These are phyloP conservation scores for Rauvolfia tetraphylla DNA, from an alignment of 257 asterid species.

Conservation along the genomic window DNA sequence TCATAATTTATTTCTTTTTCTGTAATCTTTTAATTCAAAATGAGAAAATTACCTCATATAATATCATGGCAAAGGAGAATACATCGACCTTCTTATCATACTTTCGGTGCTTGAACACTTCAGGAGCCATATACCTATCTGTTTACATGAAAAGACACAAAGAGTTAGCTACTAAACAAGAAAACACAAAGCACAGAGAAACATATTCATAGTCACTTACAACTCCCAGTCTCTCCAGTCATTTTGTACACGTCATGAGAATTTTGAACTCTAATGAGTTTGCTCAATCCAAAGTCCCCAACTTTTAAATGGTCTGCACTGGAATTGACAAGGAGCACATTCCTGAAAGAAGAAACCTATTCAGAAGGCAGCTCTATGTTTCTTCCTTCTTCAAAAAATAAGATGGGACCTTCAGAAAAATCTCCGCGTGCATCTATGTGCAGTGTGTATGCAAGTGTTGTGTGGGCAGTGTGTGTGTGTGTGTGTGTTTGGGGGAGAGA, in stretches of 20 bases:
- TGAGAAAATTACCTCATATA: conserved; percentile 65
- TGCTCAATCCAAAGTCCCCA: conserved; percentile 97
- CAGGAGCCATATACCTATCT: conserved; percentile 99
- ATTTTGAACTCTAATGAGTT: conserved; percentile 82
- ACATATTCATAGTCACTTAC: conserved; percentile 46
- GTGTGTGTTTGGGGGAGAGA: background rate
- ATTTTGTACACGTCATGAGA: conserved; percentile 94
- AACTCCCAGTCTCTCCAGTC: conserved; percentile 99
- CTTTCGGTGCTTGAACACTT: conserved; percentile 92
- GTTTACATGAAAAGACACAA: conserved; percentile 17
- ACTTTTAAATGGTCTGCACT: conserved; percentile 96
- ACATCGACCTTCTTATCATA: conserved; percentile 98
- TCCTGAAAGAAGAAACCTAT: conserved; percentile 49
- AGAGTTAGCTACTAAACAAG: conserved; percentile 2
- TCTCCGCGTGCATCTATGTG: background rate
- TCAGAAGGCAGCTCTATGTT: conserved; percentile 14
- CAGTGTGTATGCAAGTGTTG: background rate
- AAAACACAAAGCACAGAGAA: background rate
- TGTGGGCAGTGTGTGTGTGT: background rate
- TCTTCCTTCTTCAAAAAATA: background rate
- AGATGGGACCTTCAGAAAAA: background rate
- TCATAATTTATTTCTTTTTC: background rate
- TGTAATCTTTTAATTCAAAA: background rate
- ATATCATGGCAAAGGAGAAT: conserved; percentile 93
- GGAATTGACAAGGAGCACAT: conserved; percentile 87